These are phyloP conservation scores for Metarhizium sp. DNA, from an alignment of 2,329 filamentous ascomycete genomes.

Conservation along the genomic window DNA sequence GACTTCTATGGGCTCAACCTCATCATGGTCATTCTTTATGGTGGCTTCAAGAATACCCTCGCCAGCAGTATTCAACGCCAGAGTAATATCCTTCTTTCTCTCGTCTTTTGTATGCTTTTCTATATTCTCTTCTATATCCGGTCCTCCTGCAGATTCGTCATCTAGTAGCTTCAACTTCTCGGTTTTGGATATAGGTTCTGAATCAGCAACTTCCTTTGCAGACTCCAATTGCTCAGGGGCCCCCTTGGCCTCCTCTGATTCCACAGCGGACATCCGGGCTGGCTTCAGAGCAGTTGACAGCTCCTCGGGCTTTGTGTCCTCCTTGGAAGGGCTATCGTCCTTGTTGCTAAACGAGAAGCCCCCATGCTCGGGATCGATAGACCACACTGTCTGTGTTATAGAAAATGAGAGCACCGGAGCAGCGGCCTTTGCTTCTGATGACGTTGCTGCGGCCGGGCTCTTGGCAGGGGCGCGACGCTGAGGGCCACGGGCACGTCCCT, in stretches of 20 bases:
- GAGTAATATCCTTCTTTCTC: constrained; percentile 21
- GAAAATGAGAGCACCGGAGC: constrained; percentile 36
- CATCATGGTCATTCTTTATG: constrained; percentile 24
- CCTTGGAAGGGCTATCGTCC: constrained; percentile 6
- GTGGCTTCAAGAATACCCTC: constrained; percentile 32
- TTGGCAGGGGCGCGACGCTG: constrained; percentile 60
- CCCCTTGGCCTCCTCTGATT: not conserved
- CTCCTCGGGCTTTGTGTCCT: constrained; percentile 6
- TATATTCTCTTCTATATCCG: not conserved
- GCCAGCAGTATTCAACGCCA: constrained; percentile 32
- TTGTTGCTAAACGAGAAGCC: constrained; percentile 21
- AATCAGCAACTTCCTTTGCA: not conserved
- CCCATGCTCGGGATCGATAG: constrained; percentile 41
- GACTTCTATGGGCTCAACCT: constrained; percentile 25
- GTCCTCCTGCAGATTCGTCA: not conserved
- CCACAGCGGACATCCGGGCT: not conserved
- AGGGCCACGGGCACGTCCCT: constrained; percentile 81
- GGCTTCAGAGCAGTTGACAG: not conserved
- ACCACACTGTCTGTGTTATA: constrained; percentile 38
- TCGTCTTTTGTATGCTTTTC: constrained; percentile 1
- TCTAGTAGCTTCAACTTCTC: not conserved
- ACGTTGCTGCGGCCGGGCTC: constrained; percentile 29
- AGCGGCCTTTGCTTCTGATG: constrained; percentile 15
- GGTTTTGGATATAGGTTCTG: not conserved
- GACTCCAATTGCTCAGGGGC: constrained; percentile 1